Evolutionary conservation across 495 filamentous ascomycete species (phyloP), one percentile per base, ranked within the genome.

Genomic region (Haplographium delicatum): DNA sequence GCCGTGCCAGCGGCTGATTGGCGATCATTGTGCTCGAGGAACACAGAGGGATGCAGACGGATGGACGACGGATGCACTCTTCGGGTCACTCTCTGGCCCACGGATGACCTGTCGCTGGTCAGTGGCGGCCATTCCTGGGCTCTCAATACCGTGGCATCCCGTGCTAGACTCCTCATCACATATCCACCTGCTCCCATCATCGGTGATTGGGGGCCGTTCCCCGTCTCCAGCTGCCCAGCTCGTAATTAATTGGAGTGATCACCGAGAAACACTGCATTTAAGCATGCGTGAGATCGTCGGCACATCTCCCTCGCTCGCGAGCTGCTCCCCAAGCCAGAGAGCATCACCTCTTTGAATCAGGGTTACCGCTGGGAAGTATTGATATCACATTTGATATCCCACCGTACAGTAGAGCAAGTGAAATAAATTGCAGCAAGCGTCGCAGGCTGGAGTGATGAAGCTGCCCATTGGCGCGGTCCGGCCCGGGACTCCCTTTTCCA

Each of bases 391-490:
- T 26, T 11, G 22, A 23, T 43, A 13, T 15, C 22, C 38, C 5
- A 41, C 20, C 4, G 30, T 28, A 15, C 31, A n/a, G n/a, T n/a
- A n/a, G n/a, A n/a, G n/a, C n/a, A n/a, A n/a, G n/a, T n/a, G n/a
- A n/a, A n/a, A n/a, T n/a, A n/a, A n/a, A n/a, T n/a, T n/a, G 9
- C 4, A 18, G 25, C 15, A n/a, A 6, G 33, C 8, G 8, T 4
- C 33, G 18, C 24, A 24, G 38, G n/a, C n/a, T 38, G 26, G n/a
- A 30, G 46, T 27, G 33, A 40, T 24, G 46, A 1, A 11, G n/a
- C 40, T 19, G 6, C 26, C 15, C 1, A 53, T 53, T 53, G 51
- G 51, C 20, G 44, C 51, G 51, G 51, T 42, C 40, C 51, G 51
- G 51, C 13, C 51, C 51, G 51, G 43, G 8, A 18, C n/a, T n/a